Percentiles rank a stretch among this genome's conserved stretches.
These are phyloP conservation scores for Pythium utonaiense DNA, from an alignment of 352 stramenopile genomes.

Conservation along the genomic window DNA sequence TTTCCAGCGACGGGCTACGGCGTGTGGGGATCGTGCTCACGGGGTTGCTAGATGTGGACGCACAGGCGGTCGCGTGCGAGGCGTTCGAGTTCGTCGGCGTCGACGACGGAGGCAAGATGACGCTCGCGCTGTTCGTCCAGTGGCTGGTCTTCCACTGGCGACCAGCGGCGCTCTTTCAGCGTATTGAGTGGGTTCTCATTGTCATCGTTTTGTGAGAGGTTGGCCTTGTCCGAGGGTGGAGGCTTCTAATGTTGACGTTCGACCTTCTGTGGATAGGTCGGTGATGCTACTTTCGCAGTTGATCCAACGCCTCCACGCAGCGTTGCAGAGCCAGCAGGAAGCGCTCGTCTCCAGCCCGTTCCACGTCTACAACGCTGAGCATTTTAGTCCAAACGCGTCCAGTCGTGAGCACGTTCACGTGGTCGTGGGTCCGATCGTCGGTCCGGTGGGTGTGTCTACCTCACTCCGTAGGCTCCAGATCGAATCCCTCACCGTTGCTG, in stretches of 20 bases:
- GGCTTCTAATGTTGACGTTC: neutral
- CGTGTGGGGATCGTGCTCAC: slow-evolving; percentile 30
- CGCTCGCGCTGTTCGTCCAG: slow-evolving; percentile 48
- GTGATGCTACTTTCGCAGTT: slow-evolving; percentile 40
- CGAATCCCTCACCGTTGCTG: too few relatives aligned
- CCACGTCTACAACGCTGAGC: slow-evolving; percentile 28
- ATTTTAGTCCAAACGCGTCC: slow-evolving; percentile 22
- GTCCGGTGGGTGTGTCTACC: slow-evolving; percentile 22
- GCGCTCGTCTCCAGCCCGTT: slow-evolving; percentile 20
- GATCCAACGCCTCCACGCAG: slow-evolving; percentile 30
- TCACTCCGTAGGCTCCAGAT: neutral
- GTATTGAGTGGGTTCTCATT: slow-evolving; percentile 30
- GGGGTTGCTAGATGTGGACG: slow-evolving; percentile 38
- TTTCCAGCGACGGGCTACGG: slow-evolving; percentile 41
- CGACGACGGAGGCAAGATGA: slow-evolving; percentile 71
- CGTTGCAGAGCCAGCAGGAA: slow-evolving; percentile 22
- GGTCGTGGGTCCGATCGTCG: slow-evolving; percentile 41
- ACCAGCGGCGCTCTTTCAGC: slow-evolving; percentile 49
- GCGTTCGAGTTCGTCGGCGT: slow-evolving; percentile 63
- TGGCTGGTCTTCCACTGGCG: slow-evolving; percentile 69
- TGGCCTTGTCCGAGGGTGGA: too few relatives aligned
- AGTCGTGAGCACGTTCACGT: slow-evolving; percentile 25
- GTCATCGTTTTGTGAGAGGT: too few relatives aligned
- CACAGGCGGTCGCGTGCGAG: slow-evolving; percentile 54
- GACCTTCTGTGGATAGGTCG: slow-evolving; percentile 24